Evolutionary conservation across 805 yeast genomes (phyloP), one percentile per base, ranked within the genome.

Genomic region (Yarrowia divulgata): DNA sequence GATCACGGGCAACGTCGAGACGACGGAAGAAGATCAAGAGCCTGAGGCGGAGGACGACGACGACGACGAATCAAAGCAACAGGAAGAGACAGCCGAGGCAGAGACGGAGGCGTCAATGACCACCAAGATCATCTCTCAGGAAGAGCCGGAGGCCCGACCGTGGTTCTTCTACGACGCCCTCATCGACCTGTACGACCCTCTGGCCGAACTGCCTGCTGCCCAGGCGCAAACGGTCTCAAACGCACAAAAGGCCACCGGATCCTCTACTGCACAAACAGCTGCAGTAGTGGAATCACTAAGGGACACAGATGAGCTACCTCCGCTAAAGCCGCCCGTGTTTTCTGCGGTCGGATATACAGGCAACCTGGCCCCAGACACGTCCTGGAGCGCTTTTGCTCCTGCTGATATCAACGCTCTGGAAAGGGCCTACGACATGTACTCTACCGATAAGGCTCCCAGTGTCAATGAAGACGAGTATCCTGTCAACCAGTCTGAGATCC

Each of bases 301-400:
- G 12, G 42, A 35, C 13, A 55, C 57, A 4, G 70, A 67, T 13
- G 67, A 58, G 13, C 39, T 34, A 8, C 46, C 70, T 12, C 49
- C 72, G 8, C 50, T 43, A 29, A 57, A 60, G n/a, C 43, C 64
- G 23, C 72, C 73, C 10, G 70, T 72, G 45, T 77, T 72, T 70
- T 76, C 79, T 1, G 57, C 72, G 12, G 50, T 74, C 10, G 71
- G 77, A 4, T 71, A 74, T 13, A 72, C 74, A 0, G 75, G 76
- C 10, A 58, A 75, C 5, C 70, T 77, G 2, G 57, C 72, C 3
- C 79, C 79, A 3, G 71, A 70, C 39, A 42, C 74, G 8, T 72
- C 73, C 14, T 80, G 83, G 83, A 71, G 72, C 29, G 80, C 83
- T 8, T 80, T 81, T 73, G 74, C 73, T 29, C 81, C 82, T 3